Base-by-base conservation (phyloP, 2,329 filamentous ascomycete species). In the Metarhizium humberi region DNA sequence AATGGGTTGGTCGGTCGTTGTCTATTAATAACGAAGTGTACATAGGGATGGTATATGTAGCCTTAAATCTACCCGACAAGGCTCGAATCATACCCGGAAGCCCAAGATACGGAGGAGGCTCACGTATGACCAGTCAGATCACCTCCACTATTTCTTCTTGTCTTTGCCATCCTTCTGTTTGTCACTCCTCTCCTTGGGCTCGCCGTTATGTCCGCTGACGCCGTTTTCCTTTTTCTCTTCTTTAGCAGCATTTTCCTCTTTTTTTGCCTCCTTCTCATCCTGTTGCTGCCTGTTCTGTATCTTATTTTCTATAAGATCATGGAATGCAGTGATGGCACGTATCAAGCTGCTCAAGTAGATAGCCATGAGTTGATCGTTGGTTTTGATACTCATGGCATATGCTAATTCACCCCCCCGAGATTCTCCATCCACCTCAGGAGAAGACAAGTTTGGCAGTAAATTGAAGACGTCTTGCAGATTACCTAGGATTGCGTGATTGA, bases 381-480 rank as follows among this genome's bases (percentile, higher is more conserved):
- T 97, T 83, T 99, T 99, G 76, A 96, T 84, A 74, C 90, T 95
- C 91, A 99, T 96, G 40, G 94, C 92, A 59, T 94, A 83, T n/a
- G 91, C 87, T 54, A 99, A 79, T 71, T 97, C 94, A 67, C 87
- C 86, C 64, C 91, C 90, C 64, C 86, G 74, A 36, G 74, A 68
- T 64, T 86, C 80, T 59, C 77, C 79, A 46, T 85, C 85, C 47
- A 79, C 78, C 55, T 88, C 83, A 34, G 92, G 90, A 42, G 91
- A 95, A 10, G 90, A 92, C 53, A 99, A 82, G 73, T 99, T 99
- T 50, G 94, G 94, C 29, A 99, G 84, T 47, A 99, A 85, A 74
- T 99, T 99, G 81, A 99, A 99, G 59, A 97, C 90, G 67, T 99
- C 94, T 76, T 99, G 94, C n/a, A 99, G 85, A 68, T 96, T 96